Percentiles rank a stretch among this genome's conserved stretches.
These are phyloP conservation scores for Geranomyces variabilis DNA, from an alignment of 192 early-diverging fungal species.

Conservation along the genomic window DNA sequence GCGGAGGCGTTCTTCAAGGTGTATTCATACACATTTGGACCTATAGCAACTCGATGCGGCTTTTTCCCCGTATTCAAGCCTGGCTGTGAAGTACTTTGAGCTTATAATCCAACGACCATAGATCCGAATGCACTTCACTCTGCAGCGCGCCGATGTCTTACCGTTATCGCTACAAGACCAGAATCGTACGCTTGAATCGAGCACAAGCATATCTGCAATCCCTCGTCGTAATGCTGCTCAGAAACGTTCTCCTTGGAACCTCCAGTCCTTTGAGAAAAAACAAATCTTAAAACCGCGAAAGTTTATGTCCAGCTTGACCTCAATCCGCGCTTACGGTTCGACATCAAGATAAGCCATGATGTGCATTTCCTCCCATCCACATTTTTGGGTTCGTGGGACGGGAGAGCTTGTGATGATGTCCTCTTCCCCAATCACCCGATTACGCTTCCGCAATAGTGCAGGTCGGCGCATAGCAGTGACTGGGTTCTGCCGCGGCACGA, in stretches of 20 bases:
- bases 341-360: slow-evolving; percentile 40
- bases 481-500: background rate
- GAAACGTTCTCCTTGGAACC: slow-evolving; percentile 1
- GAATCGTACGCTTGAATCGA: slow-evolving; percentile 42
- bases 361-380: slow-evolving; percentile 40
- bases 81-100: slow-evolving; percentile 4
- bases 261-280: background rate
- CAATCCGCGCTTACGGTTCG: slow-evolving; percentile 8
- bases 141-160: too few relatives aligned
- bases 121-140: too few relatives aligned
- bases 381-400: background rate
- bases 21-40: slow-evolving; percentile 41
- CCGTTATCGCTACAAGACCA: slow-evolving; percentile 45
- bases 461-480: background rate
- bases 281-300: background rate
- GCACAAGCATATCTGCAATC: slow-evolving; percentile 45
- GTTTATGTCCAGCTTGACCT: too few relatives aligned
- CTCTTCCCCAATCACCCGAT: background rate
- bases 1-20: slow-evolving; percentile 30
- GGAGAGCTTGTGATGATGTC: background rate
- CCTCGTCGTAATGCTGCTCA: slow-evolving; percentile 14
- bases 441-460: background rate
- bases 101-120: too few relatives aligned
- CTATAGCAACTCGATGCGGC: slow-evolving; percentile 37
- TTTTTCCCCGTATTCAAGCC: background rate